These are phyloP conservation scores for Neurospora sp. DNA, from an alignment of 495 filamentous ascomycete species.

Conservation along the genomic window DNA sequence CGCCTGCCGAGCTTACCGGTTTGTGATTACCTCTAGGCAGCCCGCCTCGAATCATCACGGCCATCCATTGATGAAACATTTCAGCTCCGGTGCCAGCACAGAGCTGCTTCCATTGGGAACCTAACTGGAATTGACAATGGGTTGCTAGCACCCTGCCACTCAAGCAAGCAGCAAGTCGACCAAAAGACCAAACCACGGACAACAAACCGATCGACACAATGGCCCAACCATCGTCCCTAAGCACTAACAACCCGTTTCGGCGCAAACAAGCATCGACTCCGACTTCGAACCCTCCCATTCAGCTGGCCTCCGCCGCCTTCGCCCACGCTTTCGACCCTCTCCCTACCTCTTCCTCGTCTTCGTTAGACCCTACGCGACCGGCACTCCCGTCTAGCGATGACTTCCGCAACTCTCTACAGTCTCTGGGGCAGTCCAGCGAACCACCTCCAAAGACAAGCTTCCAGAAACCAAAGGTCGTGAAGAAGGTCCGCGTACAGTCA, in stretches of 20 bases:
- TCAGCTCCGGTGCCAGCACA: background rate
- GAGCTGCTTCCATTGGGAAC: constrained; percentile 2
- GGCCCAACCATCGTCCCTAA: constrained; percentile 24
- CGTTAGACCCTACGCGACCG: background rate
- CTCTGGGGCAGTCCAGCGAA: constrained; percentile 17
- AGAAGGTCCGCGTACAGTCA: constrained; percentile 47
- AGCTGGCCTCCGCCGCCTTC: background rate
- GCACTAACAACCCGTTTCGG: constrained; percentile 40
- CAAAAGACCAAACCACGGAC: background rate
- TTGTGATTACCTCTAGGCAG: background rate
- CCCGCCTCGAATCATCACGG: background rate
- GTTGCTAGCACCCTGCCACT: constrained; percentile 5
- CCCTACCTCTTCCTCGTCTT: constrained; percentile 3
- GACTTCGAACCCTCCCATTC: constrained; percentile 5
- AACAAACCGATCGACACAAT: constrained; percentile 8
- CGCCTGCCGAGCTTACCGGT: background rate
- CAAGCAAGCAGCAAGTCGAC: background rate
- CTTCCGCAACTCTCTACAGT: constrained; percentile 20
- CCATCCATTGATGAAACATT: background rate
- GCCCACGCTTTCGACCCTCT: constrained; percentile 7
- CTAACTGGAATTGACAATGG: constrained; percentile 16
- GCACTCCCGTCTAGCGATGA: constrained; percentile 18
- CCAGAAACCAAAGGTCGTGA: constrained; percentile 37
- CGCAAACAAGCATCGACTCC: constrained; percentile 19
- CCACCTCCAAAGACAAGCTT: constrained; percentile 30